phyloP scores from a whole-genome alignment of 176 grass and related monocot species.

The Avena sativa region DNA sequence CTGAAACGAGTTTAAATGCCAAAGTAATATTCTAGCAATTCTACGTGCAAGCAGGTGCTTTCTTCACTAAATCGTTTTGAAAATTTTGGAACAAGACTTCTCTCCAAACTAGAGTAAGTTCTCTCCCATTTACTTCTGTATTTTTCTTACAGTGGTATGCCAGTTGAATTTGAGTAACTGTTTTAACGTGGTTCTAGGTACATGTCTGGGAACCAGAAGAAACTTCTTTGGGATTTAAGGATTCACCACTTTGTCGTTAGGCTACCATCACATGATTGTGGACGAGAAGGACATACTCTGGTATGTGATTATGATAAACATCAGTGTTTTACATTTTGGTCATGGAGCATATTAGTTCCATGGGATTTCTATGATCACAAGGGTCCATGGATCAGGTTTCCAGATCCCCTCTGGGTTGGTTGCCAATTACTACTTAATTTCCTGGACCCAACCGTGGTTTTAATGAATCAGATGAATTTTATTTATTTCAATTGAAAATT shows the following conservation, averaged over 20 bases:
- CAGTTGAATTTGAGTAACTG: slow-evolving; percentile 41
- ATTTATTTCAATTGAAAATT: slow-evolving; percentile 39
- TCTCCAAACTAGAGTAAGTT: slow-evolving; percentile 84
- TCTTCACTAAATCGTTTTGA: slow-evolving; percentile 81
- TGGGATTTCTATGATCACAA: slow-evolving; percentile 24
- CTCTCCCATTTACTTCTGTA: slow-evolving; percentile 19
- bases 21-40: slow-evolving; percentile 19
- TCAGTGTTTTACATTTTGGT: slow-evolving; percentile 28
- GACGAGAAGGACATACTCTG: slow-evolving; percentile 51
- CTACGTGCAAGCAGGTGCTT: slow-evolving; percentile 65
- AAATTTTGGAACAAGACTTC: slow-evolving; percentile 70
- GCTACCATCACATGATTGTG: slow-evolving; percentile 68
- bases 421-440: slow-evolving; percentile 5
- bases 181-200: slow-evolving; percentile 67
- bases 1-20: slow-evolving; percentile 5
- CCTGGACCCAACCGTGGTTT: background rate
- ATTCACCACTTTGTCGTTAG: slow-evolving; percentile 63
- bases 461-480: slow-evolving; percentile 11
- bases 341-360: slow-evolving; percentile 13
- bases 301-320: slow-evolving; percentile 49
- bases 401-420: background rate
- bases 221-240: slow-evolving; percentile 77
- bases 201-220: slow-evolving; percentile 66
- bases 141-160: slow-evolving; percentile 35
- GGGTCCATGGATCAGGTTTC: slow-evolving; percentile 30